Conservation (phyloP, 495 filamentous ascomycete genomes). For the Aspergillus ellipticus region DNA sequence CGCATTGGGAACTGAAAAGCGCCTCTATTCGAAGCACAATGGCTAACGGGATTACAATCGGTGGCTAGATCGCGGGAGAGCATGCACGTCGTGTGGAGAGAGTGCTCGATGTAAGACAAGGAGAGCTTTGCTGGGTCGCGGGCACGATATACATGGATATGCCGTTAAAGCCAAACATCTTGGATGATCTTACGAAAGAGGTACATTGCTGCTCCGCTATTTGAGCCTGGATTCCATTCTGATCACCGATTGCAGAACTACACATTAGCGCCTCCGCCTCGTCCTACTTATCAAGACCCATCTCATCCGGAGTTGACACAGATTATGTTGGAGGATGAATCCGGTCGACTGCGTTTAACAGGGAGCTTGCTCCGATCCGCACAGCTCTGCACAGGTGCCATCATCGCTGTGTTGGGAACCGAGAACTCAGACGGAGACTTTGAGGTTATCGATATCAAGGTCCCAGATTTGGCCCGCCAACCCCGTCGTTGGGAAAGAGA, state of each 20-base stretch:
- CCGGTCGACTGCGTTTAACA: slow-evolving; percentile 79
- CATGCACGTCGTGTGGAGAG: slow-evolving; percentile 69
- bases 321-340: slow-evolving; percentile 93
- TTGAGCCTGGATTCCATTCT: background rate
- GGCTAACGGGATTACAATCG: slow-evolving; percentile 10
- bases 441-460: slow-evolving; percentile 82
- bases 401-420: slow-evolving; percentile 86
- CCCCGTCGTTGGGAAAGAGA: slow-evolving; percentile 70
- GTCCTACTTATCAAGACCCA: slow-evolving; percentile 66
- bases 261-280: slow-evolving; percentile 76
- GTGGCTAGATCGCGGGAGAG: slow-evolving; percentile 67
- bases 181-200: slow-evolving; percentile 92
- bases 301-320: slow-evolving; percentile 47
- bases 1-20: background rate
- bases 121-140: slow-evolving; percentile 90
- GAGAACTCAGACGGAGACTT: slow-evolving; percentile 91
- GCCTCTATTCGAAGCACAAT: background rate
- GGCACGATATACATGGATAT: slow-evolving; percentile 98
- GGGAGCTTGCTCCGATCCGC: slow-evolving; percentile 60
- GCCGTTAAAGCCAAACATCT: slow-evolving; percentile 92
- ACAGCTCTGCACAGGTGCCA: slow-evolving; percentile 83
- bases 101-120: slow-evolving; percentile 93
- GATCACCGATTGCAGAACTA: slow-evolving; percentile 57
- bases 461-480: slow-evolving; percentile 81
- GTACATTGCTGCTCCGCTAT: slow-evolving; percentile 42